Evolutionary conservation across 2,329 filamentous ascomycete species (phyloP).

Genomic region (Paradendryphiella salina): DNA sequence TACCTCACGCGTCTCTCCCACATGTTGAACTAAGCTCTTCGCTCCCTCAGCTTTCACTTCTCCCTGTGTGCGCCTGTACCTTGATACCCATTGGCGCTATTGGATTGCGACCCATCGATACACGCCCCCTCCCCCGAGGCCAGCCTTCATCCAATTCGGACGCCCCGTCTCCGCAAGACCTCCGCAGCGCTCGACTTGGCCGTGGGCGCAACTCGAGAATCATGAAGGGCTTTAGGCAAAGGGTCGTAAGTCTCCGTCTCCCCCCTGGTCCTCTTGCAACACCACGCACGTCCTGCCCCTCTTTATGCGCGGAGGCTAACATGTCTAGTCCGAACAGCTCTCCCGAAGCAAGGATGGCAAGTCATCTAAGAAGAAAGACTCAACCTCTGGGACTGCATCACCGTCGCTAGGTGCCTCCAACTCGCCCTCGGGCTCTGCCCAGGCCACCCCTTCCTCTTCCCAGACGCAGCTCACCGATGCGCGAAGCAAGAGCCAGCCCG

Average conservation of each 20-base stretch:
- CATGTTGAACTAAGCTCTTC: slow-evolving; percentile 38
- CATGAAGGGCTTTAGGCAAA: slow-evolving; percentile 98
- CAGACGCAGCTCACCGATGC: slow-evolving; percentile 83
- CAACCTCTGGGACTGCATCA: slow-evolving; percentile 71
- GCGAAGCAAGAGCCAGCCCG: slow-evolving; percentile 76
- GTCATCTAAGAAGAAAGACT: slow-evolving; percentile 69
- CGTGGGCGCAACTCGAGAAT: slow-evolving; percentile 53
- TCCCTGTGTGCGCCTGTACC: slow-evolving; percentile 25
- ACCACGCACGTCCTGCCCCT: slow-evolving; percentile 28
- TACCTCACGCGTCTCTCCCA: slow-evolving; percentile 32
- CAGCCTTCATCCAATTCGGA: slow-evolving; percentile 26
- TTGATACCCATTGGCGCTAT: slow-evolving; percentile 35
- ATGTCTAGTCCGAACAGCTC: slow-evolving; percentile 73
- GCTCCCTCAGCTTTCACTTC: slow-evolving; percentile 15
- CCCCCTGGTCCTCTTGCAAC: slow-evolving; percentile 25
- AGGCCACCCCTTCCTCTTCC: slow-evolving; percentile 82
- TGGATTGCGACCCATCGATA: slow-evolving; percentile 29
- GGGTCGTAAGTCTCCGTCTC: slow-evolving; percentile 73
- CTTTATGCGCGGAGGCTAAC: slow-evolving; percentile 52
- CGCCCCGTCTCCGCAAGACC: slow-evolving; percentile 31
- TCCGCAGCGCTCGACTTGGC: slow-evolving; percentile 37
- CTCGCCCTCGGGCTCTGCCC: slow-evolving; percentile 63
- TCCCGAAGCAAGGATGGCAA: slow-evolving; percentile 88
- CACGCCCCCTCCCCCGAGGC: slow-evolving; percentile 30
- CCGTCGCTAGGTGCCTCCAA: slow-evolving; percentile 65